A percentile compares a stretch with the other conserved stretches of the same genome.
These are phyloP conservation scores for Aspergillus thermomutatus DNA, from an alignment of 2,329 filamentous ascomycete genomes.

Conservation along the genomic window DNA sequence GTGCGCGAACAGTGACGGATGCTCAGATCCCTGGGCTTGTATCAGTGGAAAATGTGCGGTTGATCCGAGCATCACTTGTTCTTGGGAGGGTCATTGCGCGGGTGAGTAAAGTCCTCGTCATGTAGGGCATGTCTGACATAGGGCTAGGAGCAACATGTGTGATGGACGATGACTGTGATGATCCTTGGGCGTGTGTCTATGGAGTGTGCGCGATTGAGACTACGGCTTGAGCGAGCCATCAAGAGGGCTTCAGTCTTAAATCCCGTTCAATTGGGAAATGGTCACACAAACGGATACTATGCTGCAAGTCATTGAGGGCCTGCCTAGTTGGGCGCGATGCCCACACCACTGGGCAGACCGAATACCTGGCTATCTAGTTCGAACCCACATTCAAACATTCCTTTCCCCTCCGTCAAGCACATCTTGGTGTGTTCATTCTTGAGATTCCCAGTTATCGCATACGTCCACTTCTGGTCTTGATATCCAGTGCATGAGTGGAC, in stretches of 20 bases:
- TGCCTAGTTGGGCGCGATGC: neutral
- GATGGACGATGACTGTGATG: too few relatives aligned
- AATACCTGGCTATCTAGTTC: conserved; percentile 46
- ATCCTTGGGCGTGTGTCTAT: neutral
- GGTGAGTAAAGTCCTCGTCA: too few relatives aligned
- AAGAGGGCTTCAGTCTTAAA: neutral
- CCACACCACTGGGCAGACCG: conserved; percentile 43
- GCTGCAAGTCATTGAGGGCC: neutral
- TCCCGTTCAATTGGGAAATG: neutral
- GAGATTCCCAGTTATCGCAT: conserved; percentile 45
- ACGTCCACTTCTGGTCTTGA: conserved; percentile 41
- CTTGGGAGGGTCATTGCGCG: too few relatives aligned
- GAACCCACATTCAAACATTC: conserved; percentile 33
- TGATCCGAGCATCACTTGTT: too few relatives aligned
- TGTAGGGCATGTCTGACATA: too few relatives aligned
- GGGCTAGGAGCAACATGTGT: too few relatives aligned
- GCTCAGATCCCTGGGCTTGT: too few relatives aligned
- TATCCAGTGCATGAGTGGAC: conserved; percentile 16
- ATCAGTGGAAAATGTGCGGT: too few relatives aligned
- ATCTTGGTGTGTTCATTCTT: conserved; percentile 28
- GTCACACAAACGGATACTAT: neutral
- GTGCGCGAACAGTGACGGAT: too few relatives aligned
- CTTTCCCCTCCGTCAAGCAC: conserved; percentile 41
- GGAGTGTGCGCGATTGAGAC: neutral
- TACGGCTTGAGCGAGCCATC: neutral